Evolutionary conservation across 192 early-diverging fungal species (phyloP).

Genomic region (Neocallimastix lanati): DNA sequence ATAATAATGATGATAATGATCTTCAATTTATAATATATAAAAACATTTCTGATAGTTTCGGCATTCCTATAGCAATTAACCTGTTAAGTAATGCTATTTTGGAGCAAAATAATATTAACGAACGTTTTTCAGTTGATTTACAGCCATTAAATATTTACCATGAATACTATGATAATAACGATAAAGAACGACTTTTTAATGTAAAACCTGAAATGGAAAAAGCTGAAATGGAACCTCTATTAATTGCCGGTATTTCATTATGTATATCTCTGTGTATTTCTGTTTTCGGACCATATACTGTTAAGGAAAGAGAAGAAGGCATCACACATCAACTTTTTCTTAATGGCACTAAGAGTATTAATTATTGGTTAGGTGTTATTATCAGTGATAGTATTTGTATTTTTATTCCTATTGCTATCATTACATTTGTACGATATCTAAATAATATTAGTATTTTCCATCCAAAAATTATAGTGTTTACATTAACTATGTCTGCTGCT

Average conservation of each 20-base stretch:
- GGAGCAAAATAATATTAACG: neutral
- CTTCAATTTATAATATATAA: neutral
- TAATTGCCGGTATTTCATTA: neutral
- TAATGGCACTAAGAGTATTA: neutral
- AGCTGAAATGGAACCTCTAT: neutral
- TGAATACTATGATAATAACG: neutral
- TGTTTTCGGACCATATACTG: neutral
- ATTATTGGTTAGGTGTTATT: neutral
- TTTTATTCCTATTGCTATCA: neutral
- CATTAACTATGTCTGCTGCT: neutral
- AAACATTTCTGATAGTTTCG: neutral
- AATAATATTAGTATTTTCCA: neutral
- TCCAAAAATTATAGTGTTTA: neutral
- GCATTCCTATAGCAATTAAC: neutral
- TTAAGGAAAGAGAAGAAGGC: neutral
- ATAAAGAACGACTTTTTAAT: neutral
- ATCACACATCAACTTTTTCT: neutral
- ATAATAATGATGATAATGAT: neutral
- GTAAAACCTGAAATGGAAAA: neutral
- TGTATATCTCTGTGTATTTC: neutral
- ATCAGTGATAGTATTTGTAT: neutral
- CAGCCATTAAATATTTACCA: neutral
- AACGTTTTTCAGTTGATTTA: neutral
- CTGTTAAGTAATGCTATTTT: neutral
- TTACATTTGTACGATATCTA: neutral